Conservation (phyloP, 1,284 basidiomycete species). For the Austroboletus novae-zelandiae region DNA sequence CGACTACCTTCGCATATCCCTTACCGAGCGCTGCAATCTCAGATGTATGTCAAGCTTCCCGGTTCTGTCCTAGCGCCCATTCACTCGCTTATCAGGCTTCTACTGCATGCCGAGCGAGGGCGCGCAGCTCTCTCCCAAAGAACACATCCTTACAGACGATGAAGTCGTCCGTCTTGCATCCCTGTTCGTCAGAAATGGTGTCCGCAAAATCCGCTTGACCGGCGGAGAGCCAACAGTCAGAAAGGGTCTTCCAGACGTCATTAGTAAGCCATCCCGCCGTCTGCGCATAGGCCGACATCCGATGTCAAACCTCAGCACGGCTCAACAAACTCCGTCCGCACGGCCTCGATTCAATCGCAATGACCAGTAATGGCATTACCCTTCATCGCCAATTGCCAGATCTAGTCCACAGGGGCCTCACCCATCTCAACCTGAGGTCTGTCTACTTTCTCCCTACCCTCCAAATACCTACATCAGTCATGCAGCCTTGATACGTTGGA, state of each 20-base stretch:
- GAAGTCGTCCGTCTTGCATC: conserved; percentile 75
- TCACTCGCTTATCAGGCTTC: conserved; percentile 52
- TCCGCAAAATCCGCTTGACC: conserved; percentile 84
- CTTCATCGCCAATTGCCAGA: conserved; percentile 70
- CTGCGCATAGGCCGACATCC: conserved; percentile 7
- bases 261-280: conserved; percentile 42
- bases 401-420: conserved; percentile 71
- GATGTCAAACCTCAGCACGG: conserved; percentile 41
- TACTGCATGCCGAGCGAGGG: conserved; percentile 91
- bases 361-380: conserved; percentile 84
- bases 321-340: conserved; percentile 53
- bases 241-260: conserved; percentile 72
- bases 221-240: conserved; percentile 88
- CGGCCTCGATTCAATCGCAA: conserved; percentile 76
- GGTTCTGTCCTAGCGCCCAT: not conserved
- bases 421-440: conserved; percentile 81
- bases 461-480: not conserved
- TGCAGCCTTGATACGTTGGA: conserved; percentile 81
- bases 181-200: conserved; percentile 79
- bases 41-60: conserved; percentile 54
- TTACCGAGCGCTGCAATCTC: conserved; percentile 86
- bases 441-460: conserved; percentile 4
- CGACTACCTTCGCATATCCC: conserved; percentile 81
- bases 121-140: conserved; percentile 68
- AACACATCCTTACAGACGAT: conserved; percentile 69